Percentiles rank a stretch among this genome's conserved stretches.
phyloP scores from a whole-genome alignment of 495 filamentous ascomycete genomes.

The Thozetella sp. region DNA sequence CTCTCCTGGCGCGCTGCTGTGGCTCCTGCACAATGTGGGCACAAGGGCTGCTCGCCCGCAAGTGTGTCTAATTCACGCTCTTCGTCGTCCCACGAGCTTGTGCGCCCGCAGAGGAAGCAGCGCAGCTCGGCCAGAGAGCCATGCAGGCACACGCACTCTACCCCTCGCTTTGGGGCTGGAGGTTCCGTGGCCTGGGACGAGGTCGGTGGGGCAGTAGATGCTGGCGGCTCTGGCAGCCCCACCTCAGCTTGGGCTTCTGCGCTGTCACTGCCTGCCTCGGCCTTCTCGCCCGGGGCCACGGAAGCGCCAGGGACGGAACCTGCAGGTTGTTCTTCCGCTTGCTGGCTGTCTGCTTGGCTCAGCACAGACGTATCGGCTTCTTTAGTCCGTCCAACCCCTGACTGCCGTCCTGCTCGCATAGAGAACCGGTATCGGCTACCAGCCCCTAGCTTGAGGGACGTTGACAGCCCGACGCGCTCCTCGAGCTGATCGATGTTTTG shows the following conservation, averaged over 20 bases:
- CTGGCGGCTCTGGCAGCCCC: neutral
- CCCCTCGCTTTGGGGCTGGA: slow-evolving; percentile 38
- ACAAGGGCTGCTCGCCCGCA: slow-evolving; percentile 62
- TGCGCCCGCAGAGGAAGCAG: slow-evolving; percentile 62
- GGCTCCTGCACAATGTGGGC: slow-evolving; percentile 57
- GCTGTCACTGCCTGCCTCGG: slow-evolving; percentile 32
- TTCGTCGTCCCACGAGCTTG: slow-evolving; percentile 61
- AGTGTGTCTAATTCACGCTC: slow-evolving; percentile 47
- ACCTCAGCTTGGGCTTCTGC: neutral
- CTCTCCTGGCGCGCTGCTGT: slow-evolving; percentile 57
- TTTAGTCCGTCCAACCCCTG: slow-evolving; percentile 9
- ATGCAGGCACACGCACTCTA: slow-evolving; percentile 68
- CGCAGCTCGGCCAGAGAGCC: slow-evolving; percentile 61
- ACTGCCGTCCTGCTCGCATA: slow-evolving; percentile 14
- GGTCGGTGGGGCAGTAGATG: neutral
- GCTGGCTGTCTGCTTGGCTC: slow-evolving; percentile 33
- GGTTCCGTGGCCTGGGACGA: slow-evolving; percentile 6
- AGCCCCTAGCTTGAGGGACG: slow-evolving; percentile 51
- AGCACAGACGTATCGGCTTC: slow-evolving; percentile 12
- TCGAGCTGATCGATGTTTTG: slow-evolving; percentile 76
- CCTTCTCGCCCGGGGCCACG: slow-evolving; percentile 32
- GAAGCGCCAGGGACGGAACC: slow-evolving; percentile 32
- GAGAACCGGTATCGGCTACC: slow-evolving; percentile 56
- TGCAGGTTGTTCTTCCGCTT: slow-evolving; percentile 11
- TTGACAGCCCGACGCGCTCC: slow-evolving; percentile 61